phyloP scores from a whole-genome alignment of 306 rosid species.

The Gastrolobium bilobum region DNA sequence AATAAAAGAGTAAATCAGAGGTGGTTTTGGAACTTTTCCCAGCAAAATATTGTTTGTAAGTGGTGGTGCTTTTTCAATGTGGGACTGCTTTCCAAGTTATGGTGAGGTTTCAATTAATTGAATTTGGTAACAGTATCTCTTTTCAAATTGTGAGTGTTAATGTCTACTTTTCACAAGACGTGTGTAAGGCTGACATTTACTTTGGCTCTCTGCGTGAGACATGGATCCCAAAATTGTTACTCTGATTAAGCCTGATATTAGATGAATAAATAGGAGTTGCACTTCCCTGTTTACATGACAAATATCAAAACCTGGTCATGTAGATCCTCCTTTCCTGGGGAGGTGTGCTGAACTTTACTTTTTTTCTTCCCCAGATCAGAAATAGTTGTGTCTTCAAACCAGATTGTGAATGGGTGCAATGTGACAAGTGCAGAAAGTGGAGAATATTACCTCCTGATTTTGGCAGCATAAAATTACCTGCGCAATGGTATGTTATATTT shows the following conservation, averaged over 20 bases:
- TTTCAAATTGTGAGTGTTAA: conserved; percentile 24
- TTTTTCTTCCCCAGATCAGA: conserved; percentile 44
- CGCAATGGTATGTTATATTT: conserved; percentile 55
- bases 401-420: conserved; percentile 70
- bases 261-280: background rate
- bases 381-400: conserved; percentile 55
- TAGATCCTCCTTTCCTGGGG: background rate
- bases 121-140: conserved; percentile 31
- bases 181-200: background rate
- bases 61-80: background rate
- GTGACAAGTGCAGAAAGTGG: conserved; percentile 77
- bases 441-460: conserved; percentile 54
- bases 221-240: conserved; percentile 3
- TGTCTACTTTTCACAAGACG: conserved; percentile 4
- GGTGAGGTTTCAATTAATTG: conserved; percentile 3
- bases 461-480: conserved; percentile 49
- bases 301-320: background rate
- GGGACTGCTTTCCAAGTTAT: conserved; percentile 17
- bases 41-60: conserved; percentile 2
- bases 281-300: background rate
- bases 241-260: conserved; percentile 7
- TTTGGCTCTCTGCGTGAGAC: background rate
- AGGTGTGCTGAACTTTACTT: conserved; percentile 10
- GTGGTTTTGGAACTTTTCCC: no score
- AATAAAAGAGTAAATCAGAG: no score